Base-by-base conservation (phyloP, 1,284 basidiomycete genomes). In the Malassezia japonica region DNA sequence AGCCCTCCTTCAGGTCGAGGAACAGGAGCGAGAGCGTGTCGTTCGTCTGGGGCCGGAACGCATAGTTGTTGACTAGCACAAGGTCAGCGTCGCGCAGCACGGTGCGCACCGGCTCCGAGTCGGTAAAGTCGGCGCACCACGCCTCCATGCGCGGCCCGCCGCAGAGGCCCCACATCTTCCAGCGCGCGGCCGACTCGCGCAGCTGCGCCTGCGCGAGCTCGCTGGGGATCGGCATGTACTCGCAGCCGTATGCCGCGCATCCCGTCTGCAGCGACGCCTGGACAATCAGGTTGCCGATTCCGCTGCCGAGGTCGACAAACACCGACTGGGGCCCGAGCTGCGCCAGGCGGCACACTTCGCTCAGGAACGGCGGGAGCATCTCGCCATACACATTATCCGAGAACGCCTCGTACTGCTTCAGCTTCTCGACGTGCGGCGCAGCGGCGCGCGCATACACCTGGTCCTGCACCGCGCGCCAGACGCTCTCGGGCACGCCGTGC, bases 381-480 rank as follows among this genome's bases (percentile, higher is more conserved):
- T 76, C 75, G 37, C 74, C 76, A 42, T 76, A 76, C n/a, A 72
- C 70, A 31, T 69, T 65, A 50, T 72, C 70, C 5, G 57, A 61
- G 47, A 75, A 76, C 4, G 75, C 70, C 44, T 67, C 65, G 56
- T 78, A 77, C 21, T 72, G 73, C 41, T 75, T 76, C 23, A 81
- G 65, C 44, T 72, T 65, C 25, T 75, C 74, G 5, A 77, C 71
- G 31, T 75, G 75, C 1, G 79, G 79, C 2, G 78, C 79, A 0
- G 80, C 78, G 1, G 76, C 73, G 8, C 79, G 70, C 27, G 79
- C 76, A 55, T 81, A 81, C 16, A 76, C 74, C 67, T 79, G 77
- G 20, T 77, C 77, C 49, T 77, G 74, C 10, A 80, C 73, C 44
- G 75, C 64, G 21, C 74, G 67, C 79, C 79, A 81, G 2, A 79